Percentiles rank a stretch among this genome's conserved stretches.
These are phyloP conservation scores for Fomitopsis pulvina DNA, from an alignment of 768 basidiomycete genomes.

Conservation along the genomic window DNA sequence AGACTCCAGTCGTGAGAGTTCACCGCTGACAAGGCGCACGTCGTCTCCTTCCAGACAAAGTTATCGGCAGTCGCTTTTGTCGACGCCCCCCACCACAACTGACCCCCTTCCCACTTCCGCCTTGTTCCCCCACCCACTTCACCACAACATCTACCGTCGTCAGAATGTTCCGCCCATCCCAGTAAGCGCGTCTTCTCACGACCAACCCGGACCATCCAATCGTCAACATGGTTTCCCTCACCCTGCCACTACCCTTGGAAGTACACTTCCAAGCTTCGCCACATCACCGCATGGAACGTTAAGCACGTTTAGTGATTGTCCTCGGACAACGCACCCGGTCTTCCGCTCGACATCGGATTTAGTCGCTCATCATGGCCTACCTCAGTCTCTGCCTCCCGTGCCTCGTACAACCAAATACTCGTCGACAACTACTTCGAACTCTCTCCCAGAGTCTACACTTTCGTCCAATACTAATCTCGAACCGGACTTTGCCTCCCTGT, in stretches of 20 bases:
- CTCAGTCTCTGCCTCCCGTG: slow-evolving; percentile 60
- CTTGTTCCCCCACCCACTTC: slow-evolving; percentile 20
- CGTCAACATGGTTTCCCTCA: slow-evolving; percentile 21
- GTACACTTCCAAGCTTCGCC: slow-evolving; percentile 47
- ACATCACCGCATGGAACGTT: slow-evolving; percentile 50
- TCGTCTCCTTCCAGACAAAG: slow-evolving; percentile 23
- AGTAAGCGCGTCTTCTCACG: slow-evolving; percentile 22
- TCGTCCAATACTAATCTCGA: slow-evolving; percentile 30
- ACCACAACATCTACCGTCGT: slow-evolving; percentile 13
- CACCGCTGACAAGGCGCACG: slow-evolving; percentile 19
- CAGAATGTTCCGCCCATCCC: slow-evolving; percentile 19
- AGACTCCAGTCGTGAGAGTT: slow-evolving; percentile 15
- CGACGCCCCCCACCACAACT: slow-evolving; percentile 5
- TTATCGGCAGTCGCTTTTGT: slow-evolving; percentile 12
- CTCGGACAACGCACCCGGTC: slow-evolving; percentile 57
- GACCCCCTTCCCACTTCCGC: slow-evolving; percentile 12
- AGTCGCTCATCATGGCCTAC: slow-evolving; percentile 75
- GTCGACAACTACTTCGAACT: slow-evolving; percentile 27
- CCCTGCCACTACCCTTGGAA: slow-evolving; percentile 35
- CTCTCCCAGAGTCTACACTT: slow-evolving; percentile 16
- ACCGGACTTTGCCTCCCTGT: slow-evolving; percentile 39
- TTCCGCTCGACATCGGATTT: slow-evolving; percentile 62
- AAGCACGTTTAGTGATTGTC: slow-evolving; percentile 51
- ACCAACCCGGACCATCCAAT: slow-evolving; percentile 17
- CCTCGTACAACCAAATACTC: slow-evolving; percentile 52